These are phyloP conservation scores for Rubus idaeus DNA, from an alignment of 306 rosid genomes.

Conservation along the genomic window DNA sequence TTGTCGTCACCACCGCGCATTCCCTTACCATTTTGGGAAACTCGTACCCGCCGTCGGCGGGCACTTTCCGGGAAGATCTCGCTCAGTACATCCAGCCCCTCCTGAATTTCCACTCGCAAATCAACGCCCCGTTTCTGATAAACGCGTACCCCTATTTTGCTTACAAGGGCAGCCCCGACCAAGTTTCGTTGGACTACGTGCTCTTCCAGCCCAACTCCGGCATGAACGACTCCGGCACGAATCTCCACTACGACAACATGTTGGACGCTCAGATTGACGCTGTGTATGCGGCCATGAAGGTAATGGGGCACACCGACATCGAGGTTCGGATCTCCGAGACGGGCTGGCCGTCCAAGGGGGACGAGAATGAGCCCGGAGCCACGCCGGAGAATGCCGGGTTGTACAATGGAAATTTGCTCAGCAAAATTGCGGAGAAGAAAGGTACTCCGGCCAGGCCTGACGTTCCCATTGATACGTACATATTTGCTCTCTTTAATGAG, in stretches of 20 bases:
- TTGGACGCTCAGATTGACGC: conserved; percentile 87
- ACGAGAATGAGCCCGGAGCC: conserved; percentile 67
- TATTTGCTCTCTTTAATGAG: conserved; percentile 89
- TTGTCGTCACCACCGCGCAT: conserved; percentile 65
- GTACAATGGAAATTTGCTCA: conserved; percentile 67
- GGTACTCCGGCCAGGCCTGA: conserved; percentile 84
- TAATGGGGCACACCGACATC: conserved; percentile 59
- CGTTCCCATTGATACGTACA: conserved; percentile 66
- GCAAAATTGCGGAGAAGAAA: conserved; percentile 46
- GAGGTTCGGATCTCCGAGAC: conserved; percentile 79
- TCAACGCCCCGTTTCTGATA: conserved; percentile 61
- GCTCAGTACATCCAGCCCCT: conserved; percentile 57
- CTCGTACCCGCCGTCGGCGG: conserved; percentile 78
- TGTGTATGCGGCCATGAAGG: conserved; percentile 72
- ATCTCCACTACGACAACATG: conserved; percentile 83
- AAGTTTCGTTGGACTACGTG: conserved; percentile 53
- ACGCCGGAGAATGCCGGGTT: conserved; percentile 62
- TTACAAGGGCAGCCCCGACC: conserved; percentile 60
- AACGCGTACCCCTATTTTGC: conserved; percentile 87
- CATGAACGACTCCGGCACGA: conserved; percentile 55
- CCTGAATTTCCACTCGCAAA: conserved; percentile 52
- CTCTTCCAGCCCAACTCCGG: conserved; percentile 77
- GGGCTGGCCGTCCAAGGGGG: conserved; percentile 93
- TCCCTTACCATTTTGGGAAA: conserved; percentile 48
- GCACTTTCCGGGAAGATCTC: conserved; percentile 51